Conservation (phyloP, 352 stramenopile species). For the Globisporangium alternatum region DNA sequence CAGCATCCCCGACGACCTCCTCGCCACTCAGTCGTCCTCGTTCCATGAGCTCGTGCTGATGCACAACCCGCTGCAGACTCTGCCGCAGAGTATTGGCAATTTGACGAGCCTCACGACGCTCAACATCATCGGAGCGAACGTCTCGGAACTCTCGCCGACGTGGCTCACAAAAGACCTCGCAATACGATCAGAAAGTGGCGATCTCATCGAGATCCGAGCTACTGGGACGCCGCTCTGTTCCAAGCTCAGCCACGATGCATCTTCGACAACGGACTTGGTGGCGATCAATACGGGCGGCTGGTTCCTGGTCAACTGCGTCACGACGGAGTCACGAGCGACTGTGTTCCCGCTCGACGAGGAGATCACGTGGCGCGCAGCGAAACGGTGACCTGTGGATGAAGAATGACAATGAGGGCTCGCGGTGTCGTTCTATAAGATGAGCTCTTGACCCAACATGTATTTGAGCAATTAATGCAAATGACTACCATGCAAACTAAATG, state of each 20-base stretch:
- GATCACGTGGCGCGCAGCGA: not conserved
- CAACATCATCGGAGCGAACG: not conserved
- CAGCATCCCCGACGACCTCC: not conserved
- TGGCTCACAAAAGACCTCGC: not conserved
- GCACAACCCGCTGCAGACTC: slow-evolving; percentile 7
- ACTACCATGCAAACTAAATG: slow-evolving; percentile 3
- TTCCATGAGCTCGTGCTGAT: slow-evolving; percentile 3
- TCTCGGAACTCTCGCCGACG: slow-evolving; percentile 2
- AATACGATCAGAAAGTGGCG: not conserved
- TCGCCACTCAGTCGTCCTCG: not conserved
- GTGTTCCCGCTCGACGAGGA: slow-evolving; percentile 12
- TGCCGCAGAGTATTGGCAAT: not conserved
- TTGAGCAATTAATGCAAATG: not conserved
- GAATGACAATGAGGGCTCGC: not conserved
- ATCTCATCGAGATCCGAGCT: not conserved
- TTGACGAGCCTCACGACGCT: slow-evolving; percentile 7
- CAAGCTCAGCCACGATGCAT: not conserved
- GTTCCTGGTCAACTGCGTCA: slow-evolving; percentile 13
- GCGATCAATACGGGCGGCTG: not conserved
- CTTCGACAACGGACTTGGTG: not conserved
- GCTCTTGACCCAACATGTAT: not conserved
- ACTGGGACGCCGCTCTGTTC: slow-evolving; percentile 6
- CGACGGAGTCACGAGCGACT: not conserved
- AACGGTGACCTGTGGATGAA: not conserved
- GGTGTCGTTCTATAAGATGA: not conserved